Conservation (phyloP, 495 filamentous ascomycete genomes). For the Amniculicola lignicola region DNA sequence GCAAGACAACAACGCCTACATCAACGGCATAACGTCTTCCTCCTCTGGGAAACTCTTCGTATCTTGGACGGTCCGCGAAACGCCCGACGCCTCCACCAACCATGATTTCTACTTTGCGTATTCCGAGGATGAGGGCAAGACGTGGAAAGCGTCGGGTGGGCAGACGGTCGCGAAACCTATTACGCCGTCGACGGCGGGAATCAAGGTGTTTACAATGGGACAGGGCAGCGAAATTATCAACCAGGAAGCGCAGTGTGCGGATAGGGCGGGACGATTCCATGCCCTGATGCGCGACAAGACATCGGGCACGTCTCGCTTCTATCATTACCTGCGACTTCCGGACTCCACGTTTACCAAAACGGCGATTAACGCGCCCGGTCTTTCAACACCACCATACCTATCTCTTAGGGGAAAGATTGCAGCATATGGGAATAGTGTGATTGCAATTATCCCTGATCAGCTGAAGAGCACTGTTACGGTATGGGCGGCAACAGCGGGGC, state of each 20-base stretch:
- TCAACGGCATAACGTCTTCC: constrained; percentile 21
- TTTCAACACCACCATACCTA: constrained; percentile 20
- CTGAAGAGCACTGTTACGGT: constrained; percentile 15
- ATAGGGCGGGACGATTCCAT: constrained; percentile 17
- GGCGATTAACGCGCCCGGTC: constrained; percentile 14
- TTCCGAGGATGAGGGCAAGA: constrained; percentile 19
- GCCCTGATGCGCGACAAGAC: constrained; percentile 22
- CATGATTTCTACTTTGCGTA: constrained; percentile 23
- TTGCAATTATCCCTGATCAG: constrained; percentile 16
- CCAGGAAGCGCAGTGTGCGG: constrained; percentile 19
- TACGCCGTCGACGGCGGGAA: constrained; percentile 11
- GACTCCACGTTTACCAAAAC: constrained; percentile 15
- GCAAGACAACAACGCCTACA: constrained; percentile 25
- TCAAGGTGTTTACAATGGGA: constrained; percentile 17
- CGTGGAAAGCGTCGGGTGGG: constrained; percentile 11
- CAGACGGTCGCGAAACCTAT: constrained; percentile 14
- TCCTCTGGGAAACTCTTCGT: constrained; percentile 15
- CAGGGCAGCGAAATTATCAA: constrained; percentile 26
- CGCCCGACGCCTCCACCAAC: constrained; percentile 21
- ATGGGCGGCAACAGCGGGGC: constrained; percentile 15
- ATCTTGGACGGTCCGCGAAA: constrained; percentile 23
- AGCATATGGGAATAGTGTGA: constrained; percentile 3
- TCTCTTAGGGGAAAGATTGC: constrained; percentile 13
- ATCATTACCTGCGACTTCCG: constrained; percentile 16
- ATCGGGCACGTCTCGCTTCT: constrained; percentile 15